Conservation (phyloP, 176 grass and related monocot species). For the Oryza longistaminata region DNA sequence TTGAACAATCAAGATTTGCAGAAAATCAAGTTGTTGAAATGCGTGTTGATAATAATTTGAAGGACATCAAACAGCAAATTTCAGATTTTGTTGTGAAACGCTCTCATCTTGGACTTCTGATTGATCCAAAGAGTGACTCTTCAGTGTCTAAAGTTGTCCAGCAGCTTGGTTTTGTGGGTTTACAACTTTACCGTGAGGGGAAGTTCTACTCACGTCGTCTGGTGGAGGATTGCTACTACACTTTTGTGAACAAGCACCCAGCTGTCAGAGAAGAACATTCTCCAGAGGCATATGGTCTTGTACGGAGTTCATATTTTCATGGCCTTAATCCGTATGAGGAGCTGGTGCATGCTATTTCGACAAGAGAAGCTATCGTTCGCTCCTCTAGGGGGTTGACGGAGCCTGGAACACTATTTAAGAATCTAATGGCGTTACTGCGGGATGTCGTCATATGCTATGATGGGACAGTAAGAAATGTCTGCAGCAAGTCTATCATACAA, state of each 20-base stretch:
- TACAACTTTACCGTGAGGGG: constrained; percentile 76
- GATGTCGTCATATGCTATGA: constrained; percentile 95
- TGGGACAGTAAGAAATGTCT: constrained; percentile 82
- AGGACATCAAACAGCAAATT: constrained; percentile 59
- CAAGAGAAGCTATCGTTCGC: constrained; percentile 85
- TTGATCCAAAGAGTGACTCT: constrained; percentile 73
- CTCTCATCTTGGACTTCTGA: constrained; percentile 56
- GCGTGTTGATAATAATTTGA: constrained; percentile 68
- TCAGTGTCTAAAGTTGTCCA: constrained; percentile 72
- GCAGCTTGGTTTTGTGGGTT: constrained; percentile 85
- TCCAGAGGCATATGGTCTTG: constrained; percentile 76
- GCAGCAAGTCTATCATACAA: constrained; percentile 83
- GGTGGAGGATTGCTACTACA: constrained; percentile 82
- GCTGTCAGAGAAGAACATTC: constrained; percentile 48
- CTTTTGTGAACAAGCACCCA: constrained; percentile 66
- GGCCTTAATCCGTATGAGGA: constrained; percentile 91
- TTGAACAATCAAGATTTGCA: constrained; percentile 53
- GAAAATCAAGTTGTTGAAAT: constrained; percentile 62
- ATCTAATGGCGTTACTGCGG: constrained; percentile 84
- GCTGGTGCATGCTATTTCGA: constrained; percentile 79
- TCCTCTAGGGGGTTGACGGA: constrained; percentile 93
- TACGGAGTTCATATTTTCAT: constrained; percentile 72
- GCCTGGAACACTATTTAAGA: constrained; percentile 91
- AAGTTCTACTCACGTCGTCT: constrained; percentile 75
- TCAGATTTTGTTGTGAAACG: constrained; percentile 56